phyloP scores from a whole-genome alignment of 1,139 yeast species.

The Candida sp. region DNA sequence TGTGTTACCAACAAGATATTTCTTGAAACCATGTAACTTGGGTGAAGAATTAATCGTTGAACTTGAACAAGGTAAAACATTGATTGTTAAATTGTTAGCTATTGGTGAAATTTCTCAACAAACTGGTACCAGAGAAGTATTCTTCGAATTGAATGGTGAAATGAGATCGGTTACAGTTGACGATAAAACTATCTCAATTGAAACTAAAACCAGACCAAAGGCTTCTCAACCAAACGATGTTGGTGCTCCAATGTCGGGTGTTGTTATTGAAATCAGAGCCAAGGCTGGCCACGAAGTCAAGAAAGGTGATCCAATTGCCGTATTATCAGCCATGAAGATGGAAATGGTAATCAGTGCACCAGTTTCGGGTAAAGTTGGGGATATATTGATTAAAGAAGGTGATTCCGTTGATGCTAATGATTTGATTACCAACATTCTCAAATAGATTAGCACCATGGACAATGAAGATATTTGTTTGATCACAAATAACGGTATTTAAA shows the following conservation, averaged over 20 bases:
- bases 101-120: conserved; percentile 82
- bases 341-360: conserved; percentile 98
- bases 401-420: conserved; percentile 96
- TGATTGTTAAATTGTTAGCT: conserved; percentile 89
- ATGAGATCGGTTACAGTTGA: conserved; percentile 92
- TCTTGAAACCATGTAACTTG: conserved; percentile 81
- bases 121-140: conserved; percentile 93
- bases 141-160: conserved; percentile 98
- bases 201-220: conserved; percentile 83
- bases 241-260: conserved; percentile 99
- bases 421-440: conserved; percentile 48
- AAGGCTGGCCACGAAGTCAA: conserved; percentile 84
- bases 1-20: conserved; percentile 87
- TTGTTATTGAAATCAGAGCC: conserved; percentile 89
- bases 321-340: conserved; percentile 99
- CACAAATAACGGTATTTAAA: conserved; percentile 1
- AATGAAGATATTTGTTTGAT: not conserved
- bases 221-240: conserved; percentile 92
- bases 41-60: conserved; percentile 89
- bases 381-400: conserved; percentile 77
- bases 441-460: conserved; percentile 10
- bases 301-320: conserved; percentile 96
- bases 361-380: conserved; percentile 77
- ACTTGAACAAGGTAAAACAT: conserved; percentile 91
- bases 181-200: conserved; percentile 84